These are phyloP conservation scores for Adansonia rubrostipa DNA, from an alignment of 441 rosid species.

Conservation along the genomic window DNA sequence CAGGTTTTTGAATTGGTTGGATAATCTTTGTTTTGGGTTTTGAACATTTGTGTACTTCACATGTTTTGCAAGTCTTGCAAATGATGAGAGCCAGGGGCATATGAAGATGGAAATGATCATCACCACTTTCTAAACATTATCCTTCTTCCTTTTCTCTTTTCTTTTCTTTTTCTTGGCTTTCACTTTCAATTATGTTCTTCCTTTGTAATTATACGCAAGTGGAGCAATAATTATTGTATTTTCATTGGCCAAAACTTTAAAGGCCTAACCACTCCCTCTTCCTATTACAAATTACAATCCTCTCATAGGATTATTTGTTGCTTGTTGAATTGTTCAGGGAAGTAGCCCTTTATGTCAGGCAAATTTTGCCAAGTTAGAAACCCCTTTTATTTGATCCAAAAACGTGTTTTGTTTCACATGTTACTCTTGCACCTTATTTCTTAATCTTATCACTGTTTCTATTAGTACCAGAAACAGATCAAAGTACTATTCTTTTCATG, in stretches of 20 bases:
- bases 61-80: constrained; percentile 48
- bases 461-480: background rate
- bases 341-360: background rate
- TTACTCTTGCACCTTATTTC: background rate
- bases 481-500: background rate
- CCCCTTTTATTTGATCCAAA: background rate
- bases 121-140: constrained; percentile 29
- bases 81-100: constrained; percentile 47
- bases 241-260: constrained; percentile 28
- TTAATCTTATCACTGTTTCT: constrained; percentile 17
- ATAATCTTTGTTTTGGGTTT: constrained; percentile 17
- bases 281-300: constrained; percentile 21
- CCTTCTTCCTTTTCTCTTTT: background rate
- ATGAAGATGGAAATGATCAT: constrained; percentile 48
- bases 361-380: background rate
- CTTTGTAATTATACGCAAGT: constrained; percentile 65
- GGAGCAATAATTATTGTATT: constrained; percentile 50
- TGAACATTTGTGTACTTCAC: constrained; percentile 43
- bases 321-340: background rate
- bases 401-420: background rate
- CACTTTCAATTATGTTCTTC: constrained; percentile 45
- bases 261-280: constrained; percentile 37
- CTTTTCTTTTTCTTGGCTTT: constrained; percentile 13
- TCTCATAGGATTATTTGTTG: constrained; percentile 30
- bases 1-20: constrained; percentile 15